Evolutionary conservation across 2,329 filamentous ascomycete species (phyloP).

Genomic region (Chaetomium globosum): DNA sequence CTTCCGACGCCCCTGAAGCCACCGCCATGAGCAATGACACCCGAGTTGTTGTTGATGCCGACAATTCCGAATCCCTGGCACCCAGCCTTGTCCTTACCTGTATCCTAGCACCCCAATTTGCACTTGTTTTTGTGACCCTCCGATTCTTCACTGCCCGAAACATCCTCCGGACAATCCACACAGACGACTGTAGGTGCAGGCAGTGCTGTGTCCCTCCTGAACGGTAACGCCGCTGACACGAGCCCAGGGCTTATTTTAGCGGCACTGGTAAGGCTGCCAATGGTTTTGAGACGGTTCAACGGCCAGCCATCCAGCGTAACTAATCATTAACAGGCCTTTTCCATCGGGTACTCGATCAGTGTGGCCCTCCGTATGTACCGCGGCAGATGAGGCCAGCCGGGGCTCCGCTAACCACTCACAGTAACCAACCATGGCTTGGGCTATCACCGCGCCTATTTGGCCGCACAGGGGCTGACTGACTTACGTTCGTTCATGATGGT

Average conservation of each 20-base stretch:
- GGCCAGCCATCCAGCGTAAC: not conserved
- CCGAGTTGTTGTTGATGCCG: not conserved
- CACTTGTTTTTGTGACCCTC: slow-evolving; percentile 26
- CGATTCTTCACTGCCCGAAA: slow-evolving; percentile 31
- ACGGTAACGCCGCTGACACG: slow-evolving; percentile 6
- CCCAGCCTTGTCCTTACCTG: slow-evolving; percentile 18
- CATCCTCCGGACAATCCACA: slow-evolving; percentile 24
- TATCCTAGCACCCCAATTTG: slow-evolving; percentile 24
- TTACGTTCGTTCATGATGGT: not conserved
- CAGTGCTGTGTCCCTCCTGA: not conserved
- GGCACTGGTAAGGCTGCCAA: slow-evolving; percentile 19
- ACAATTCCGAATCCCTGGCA: slow-evolving; percentile 13
- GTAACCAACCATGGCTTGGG: not conserved
- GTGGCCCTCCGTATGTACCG: not conserved
- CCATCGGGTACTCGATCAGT: slow-evolving; percentile 10
- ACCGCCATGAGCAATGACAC: not conserved
- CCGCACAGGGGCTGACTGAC: not conserved
- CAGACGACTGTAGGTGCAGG: slow-evolving; percentile 28
- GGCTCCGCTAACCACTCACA: not conserved
- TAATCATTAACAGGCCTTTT: not conserved
- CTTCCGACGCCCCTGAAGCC: slow-evolving; percentile 2
- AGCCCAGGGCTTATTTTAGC: slow-evolving; percentile 31
- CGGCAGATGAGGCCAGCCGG: not conserved
- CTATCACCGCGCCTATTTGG: not conserved
- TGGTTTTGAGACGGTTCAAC: not conserved